These are phyloP conservation scores for Saccharomycopsis vini DNA, from an alignment of 805 yeast genomes.

Conservation along the genomic window DNA sequence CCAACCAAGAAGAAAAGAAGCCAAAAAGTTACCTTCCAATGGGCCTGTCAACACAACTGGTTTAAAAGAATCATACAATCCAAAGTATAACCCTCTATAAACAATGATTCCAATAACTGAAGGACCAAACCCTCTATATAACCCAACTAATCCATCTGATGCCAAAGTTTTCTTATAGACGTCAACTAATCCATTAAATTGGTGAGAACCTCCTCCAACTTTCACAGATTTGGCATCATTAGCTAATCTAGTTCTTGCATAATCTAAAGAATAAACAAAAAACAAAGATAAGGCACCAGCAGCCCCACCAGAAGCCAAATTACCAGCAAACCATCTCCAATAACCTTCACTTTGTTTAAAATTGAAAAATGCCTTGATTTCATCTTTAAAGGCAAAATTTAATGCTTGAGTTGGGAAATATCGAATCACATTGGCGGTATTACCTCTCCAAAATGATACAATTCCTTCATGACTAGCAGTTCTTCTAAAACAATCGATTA, in stretches of 20 bases:
- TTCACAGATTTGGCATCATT: slow-evolving; percentile 88
- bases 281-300: slow-evolving; percentile 95
- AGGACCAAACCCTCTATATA: slow-evolving; percentile 99
- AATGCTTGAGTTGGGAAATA: slow-evolving; percentile 99
- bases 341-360: slow-evolving; percentile 93
- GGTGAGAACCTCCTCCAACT: slow-evolving; percentile 77
- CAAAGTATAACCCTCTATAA: slow-evolving; percentile 99
- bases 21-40: slow-evolving; percentile 88
- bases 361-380: slow-evolving; percentile 91
- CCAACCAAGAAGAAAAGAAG: slow-evolving; percentile 97
- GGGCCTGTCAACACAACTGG: slow-evolving; percentile 92
- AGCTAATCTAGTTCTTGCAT: slow-evolving; percentile 98
- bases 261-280: slow-evolving; percentile 94
- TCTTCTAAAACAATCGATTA: slow-evolving; percentile 87
- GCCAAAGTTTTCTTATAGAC: slow-evolving; percentile 94
- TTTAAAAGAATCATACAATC: slow-evolving; percentile 93
- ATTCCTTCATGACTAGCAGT: slow-evolving; percentile 92
- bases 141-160: slow-evolving; percentile 95
- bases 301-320: slow-evolving; percentile 97
- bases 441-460: slow-evolving; percentile 96
- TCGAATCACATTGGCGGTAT: slow-evolving; percentile 97
- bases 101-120: slow-evolving; percentile 95
- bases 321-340: slow-evolving; percentile 94
- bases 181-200: slow-evolving; percentile 94
- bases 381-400: slow-evolving; percentile 97